Percentiles rank a stretch among this genome's conserved stretches.
Conservation (phyloP, 805 yeast species). For the Candida corydali region DNA sequence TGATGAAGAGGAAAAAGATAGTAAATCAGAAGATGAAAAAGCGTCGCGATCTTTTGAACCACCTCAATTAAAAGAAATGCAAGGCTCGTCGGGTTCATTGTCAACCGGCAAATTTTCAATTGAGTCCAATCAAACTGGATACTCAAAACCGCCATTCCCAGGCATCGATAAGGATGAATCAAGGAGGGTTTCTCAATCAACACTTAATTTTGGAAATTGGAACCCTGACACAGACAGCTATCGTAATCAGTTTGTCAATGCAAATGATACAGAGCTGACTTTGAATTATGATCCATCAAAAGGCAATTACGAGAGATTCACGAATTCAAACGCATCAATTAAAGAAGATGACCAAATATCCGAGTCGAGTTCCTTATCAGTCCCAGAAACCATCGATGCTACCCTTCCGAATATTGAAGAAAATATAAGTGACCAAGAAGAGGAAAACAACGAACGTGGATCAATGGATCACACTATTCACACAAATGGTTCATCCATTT, state of each 20-base stretch:
- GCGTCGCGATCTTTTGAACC: too few species aligned
- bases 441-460: constrained; percentile 10
- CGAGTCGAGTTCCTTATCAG: constrained; percentile 25
- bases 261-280: constrained; percentile 35
- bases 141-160: constrained; percentile 1
- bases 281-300: constrained; percentile 20
- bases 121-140: constrained; percentile 9
- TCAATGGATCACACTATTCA: constrained; percentile 4
- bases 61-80: constrained; percentile 6
- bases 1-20: neutral
- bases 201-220: constrained; percentile 52
- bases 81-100: constrained; percentile 24
- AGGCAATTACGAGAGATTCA: constrained; percentile 25
- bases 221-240: constrained; percentile 51
- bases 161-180: constrained; percentile 6
- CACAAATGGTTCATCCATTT: constrained; percentile 19
- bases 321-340: constrained; percentile 16
- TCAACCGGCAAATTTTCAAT: constrained; percentile 25
- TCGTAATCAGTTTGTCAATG: constrained; percentile 47
- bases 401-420: constrained; percentile 34
- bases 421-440: constrained; percentile 19
- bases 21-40: neutral
- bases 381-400: constrained; percentile 39
- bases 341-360: constrained; percentile 17
- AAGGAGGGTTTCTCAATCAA: constrained; percentile 31